Evolutionary conservation across 139 green algal genomes (phyloP).

Genomic region (Pycnococcus provasolii): DNA sequence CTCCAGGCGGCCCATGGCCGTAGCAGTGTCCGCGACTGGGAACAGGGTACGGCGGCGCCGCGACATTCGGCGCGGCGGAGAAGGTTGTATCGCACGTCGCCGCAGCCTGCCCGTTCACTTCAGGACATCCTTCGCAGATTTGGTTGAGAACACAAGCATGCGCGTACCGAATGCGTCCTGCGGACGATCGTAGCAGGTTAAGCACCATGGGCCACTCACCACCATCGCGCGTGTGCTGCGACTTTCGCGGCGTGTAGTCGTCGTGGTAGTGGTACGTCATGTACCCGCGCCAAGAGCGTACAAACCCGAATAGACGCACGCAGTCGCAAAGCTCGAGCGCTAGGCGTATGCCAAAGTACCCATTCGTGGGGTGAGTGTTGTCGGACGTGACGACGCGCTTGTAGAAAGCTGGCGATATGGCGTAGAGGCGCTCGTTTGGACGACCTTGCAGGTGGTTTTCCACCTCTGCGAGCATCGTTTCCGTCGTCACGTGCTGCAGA

Average conservation of each 20-base stretch:
- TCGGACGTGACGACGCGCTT: slow-evolving; percentile 15
- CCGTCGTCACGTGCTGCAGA: slow-evolving; percentile 22
- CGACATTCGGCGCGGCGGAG: too few species aligned
- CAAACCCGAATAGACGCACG: slow-evolving; percentile 21
- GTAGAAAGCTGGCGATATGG: slow-evolving; percentile 19
- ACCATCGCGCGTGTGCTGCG: slow-evolving; percentile 10
- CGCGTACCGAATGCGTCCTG: too few species aligned
- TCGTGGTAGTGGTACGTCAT: slow-evolving; percentile 29
- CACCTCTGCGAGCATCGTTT: slow-evolving; percentile 8
- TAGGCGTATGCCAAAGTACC: slow-evolving; percentile 25
- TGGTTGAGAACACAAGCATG: too few species aligned
- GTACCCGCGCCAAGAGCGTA: slow-evolving; percentile 21
- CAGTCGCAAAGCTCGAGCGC: slow-evolving; percentile 26
- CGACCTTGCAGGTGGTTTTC: background rate
- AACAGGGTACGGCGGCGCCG: too few species aligned
- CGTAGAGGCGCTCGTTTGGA: background rate
- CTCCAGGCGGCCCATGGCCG: too few species aligned
- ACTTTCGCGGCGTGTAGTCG: slow-evolving; percentile 13
- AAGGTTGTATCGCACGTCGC: too few species aligned
- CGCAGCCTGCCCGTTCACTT: too few species aligned
- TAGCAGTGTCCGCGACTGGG: too few species aligned
- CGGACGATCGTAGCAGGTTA: background rate
- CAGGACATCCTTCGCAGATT: too few species aligned
- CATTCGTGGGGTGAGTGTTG: slow-evolving; percentile 17
- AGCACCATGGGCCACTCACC: slow-evolving; percentile 13